Percentiles rank a stretch among this genome's conserved stretches.
These are phyloP conservation scores for Maudiozyma humilis DNA, from an alignment of 1,139 yeast genomes.

Conservation along the genomic window DNA sequence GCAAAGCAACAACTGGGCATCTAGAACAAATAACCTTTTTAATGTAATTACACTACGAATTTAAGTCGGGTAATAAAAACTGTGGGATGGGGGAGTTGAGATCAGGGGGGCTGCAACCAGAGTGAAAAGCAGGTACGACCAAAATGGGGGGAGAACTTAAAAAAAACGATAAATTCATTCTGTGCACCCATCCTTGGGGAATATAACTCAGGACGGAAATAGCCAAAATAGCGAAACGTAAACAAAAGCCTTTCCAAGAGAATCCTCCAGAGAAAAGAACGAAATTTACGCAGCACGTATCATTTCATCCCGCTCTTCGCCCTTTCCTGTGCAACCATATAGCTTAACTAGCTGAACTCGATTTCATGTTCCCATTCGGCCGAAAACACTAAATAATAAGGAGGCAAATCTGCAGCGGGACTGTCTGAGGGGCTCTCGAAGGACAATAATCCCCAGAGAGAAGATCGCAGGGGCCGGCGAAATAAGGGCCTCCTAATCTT, in stretches of 20 bases:
- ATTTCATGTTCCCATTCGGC: neutral
- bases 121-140: conserved; percentile 3
- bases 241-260: no score
- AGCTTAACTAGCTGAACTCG: neutral
- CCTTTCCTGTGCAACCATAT: neutral
- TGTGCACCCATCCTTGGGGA: neutral
- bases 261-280: no score
- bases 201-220: neutral
- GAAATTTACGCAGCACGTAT: neutral
- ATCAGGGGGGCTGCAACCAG: conserved; percentile 3
- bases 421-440: no score
- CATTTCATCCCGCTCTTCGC: neutral
- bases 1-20: neutral
- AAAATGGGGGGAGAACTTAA: neutral
- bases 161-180: neutral
- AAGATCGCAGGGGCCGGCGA: no score
- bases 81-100: neutral
- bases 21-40: neutral
- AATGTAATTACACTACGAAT: neutral
- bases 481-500: no score
- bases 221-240: neutral
- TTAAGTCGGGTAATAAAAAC: neutral
- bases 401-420: no score
- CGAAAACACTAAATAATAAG: neutral
- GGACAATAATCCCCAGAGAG: no score